These are phyloP conservation scores for Ganoderma sp. DNA, from an alignment of 1,284 basidiomycete species.

Conservation along the genomic window DNA sequence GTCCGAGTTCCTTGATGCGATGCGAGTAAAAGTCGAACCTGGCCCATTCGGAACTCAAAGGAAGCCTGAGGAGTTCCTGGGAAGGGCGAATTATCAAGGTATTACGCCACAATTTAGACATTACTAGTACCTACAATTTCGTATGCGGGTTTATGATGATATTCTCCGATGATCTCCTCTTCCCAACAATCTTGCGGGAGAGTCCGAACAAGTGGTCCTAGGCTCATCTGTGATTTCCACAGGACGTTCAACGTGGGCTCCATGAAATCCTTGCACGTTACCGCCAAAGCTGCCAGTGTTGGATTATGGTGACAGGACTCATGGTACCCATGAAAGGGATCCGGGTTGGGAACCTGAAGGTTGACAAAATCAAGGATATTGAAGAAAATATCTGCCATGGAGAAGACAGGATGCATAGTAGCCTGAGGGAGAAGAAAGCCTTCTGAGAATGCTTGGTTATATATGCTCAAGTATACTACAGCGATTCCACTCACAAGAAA, in stretches of 20 bases:
- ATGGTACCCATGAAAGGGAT: not conserved
- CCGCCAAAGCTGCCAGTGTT: not conserved
- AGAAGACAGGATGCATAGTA: not conserved
- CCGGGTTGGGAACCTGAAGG: not conserved
- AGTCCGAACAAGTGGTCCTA: not conserved
- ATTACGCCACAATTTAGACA: too few species aligned
- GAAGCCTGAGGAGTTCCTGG: not conserved
- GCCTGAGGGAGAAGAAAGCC: too few species aligned
- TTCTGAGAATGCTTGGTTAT: too few species aligned
- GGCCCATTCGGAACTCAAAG: not conserved
- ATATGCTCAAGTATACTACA: too few species aligned
- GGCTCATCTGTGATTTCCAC: not conserved
- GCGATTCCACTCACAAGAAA: too few species aligned
- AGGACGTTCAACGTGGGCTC: not conserved
- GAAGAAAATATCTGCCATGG: not conserved
- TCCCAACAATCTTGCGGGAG: not conserved
- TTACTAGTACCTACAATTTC: too few species aligned
- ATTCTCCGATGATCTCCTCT: not conserved
- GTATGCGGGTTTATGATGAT: not conserved
- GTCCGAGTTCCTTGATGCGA: not conserved
- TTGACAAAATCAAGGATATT: not conserved
- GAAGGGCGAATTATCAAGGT: too few species aligned
- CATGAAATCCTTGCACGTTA: not conserved
- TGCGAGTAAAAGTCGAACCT: not conserved
- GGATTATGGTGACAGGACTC: not conserved